Evolutionary conservation across 2,329 filamentous ascomycete genomes (phyloP).

Genomic region (Colletotrichum lupini): DNA sequence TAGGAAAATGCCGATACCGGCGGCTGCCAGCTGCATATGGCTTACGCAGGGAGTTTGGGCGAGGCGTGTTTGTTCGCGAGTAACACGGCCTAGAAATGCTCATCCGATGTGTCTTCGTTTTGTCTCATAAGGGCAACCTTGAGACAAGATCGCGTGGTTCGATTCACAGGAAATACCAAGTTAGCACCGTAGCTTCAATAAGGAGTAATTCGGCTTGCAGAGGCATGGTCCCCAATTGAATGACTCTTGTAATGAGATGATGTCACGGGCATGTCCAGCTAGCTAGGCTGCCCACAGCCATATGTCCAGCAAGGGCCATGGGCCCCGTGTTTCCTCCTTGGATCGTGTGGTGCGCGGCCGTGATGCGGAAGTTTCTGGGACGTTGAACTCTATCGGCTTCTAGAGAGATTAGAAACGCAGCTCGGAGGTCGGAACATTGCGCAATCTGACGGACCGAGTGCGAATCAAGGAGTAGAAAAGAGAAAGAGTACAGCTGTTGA

Average conservation of each 20-base stretch:
- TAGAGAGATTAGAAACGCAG: background rate
- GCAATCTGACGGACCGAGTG: background rate
- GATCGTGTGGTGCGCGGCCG: background rate
- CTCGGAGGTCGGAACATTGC: background rate
- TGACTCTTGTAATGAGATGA: background rate
- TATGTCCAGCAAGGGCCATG: background rate
- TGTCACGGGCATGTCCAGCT: background rate
- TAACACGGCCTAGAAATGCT: background rate
- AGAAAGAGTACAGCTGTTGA: background rate
- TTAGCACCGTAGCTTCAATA: background rate
- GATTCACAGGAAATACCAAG: background rate
- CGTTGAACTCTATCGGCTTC: background rate
- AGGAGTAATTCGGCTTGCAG: background rate
- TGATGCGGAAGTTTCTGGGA: background rate
- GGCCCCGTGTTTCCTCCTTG: background rate
- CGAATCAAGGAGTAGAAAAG: background rate
- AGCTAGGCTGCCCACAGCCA: no score
- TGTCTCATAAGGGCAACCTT: slow-evolving; percentile 4
- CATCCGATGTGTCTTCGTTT: slow-evolving; percentile 7
- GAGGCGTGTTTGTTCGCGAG: background rate
- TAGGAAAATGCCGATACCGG: background rate
- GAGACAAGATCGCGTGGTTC: slow-evolving; percentile 3
- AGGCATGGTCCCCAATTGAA: background rate
- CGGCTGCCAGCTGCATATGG: background rate
- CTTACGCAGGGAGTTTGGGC: slow-evolving; percentile 1